Conservation (phyloP, 2,329 filamentous ascomycete genomes). For the Geosmithia putterillii region DNA sequence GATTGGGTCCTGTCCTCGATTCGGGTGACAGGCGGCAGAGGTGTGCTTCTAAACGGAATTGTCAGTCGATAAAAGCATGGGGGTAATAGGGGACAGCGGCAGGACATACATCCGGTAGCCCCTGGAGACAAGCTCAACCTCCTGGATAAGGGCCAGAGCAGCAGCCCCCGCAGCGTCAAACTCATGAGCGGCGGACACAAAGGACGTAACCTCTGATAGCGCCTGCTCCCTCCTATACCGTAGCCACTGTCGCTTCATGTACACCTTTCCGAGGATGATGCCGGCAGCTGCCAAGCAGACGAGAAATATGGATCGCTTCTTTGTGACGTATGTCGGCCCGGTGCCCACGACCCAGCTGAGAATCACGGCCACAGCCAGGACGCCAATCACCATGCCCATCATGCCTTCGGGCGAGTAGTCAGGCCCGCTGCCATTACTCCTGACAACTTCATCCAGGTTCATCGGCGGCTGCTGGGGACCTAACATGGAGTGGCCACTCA, state of each 20-base stretch:
- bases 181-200: conserved; percentile 64
- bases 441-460: conserved; percentile 7
- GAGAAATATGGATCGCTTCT: conserved; percentile 38
- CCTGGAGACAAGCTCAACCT: conserved; percentile 88
- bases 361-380: conserved; percentile 56
- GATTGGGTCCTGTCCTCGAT: conserved; percentile 74
- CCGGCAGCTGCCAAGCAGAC: conserved; percentile 40
- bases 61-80: conserved; percentile 7
- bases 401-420: conserved; percentile 29
- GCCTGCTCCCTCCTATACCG: conserved; percentile 66
- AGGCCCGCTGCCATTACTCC: conserved; percentile 6
- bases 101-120: conserved; percentile 68
- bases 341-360: conserved; percentile 56
- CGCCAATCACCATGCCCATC: conserved; percentile 35
- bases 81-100: neutral
- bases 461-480: conserved; percentile 15
- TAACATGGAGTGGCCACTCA: conserved; percentile 55
- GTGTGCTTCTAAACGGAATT: conserved; percentile 53
- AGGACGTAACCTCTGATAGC: conserved; percentile 52
- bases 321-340: conserved; percentile 38
- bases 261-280: conserved; percentile 48
- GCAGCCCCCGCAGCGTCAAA: conserved; percentile 70
- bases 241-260: conserved; percentile 70
- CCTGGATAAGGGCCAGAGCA: conserved; percentile 73
- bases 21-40: conserved; percentile 82